Evolutionary conservation across 2,329 filamentous ascomycete genomes (phyloP).

Genomic region (Chaetomium strumarium): DNA sequence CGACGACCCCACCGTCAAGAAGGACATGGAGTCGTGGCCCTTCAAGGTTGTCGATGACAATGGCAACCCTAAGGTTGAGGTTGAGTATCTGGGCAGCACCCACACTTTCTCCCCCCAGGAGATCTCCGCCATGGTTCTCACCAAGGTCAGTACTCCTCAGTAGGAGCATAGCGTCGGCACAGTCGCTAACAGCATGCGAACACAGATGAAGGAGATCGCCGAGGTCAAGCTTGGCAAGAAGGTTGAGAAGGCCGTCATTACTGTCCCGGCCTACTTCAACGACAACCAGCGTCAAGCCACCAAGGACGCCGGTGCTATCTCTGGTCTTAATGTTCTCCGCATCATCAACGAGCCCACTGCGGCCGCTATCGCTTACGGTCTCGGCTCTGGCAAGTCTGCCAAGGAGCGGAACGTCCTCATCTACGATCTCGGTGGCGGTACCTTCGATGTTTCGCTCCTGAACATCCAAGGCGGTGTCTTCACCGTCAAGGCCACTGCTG

Average conservation of each 20-base stretch:
- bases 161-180: neutral
- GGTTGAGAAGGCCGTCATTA: conserved; percentile 98
- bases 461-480: conserved; percentile 99
- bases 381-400: conserved; percentile 87
- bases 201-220: conserved; percentile 98
- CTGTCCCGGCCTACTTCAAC: conserved; percentile 99
- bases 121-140: conserved; percentile 97
- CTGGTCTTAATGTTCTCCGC: conserved; percentile 96
- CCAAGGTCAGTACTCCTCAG: conserved; percentile 65
- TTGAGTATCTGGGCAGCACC: conserved; percentile 89
- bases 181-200: conserved; percentile 14
- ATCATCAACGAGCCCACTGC: conserved; percentile 99
- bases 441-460: conserved; percentile 98
- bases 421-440: conserved; percentile 99
- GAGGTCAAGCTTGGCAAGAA: conserved; percentile 98
- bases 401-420: conserved; percentile 99
- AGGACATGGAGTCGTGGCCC: conserved; percentile 97
- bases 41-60: conserved; percentile 95
- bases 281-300: conserved; percentile 99
- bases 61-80: conserved; percentile 86
- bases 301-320: conserved; percentile 97
- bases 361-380: conserved; percentile 96
- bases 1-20: conserved; percentile 95
- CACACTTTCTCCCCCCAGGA: conserved; percentile 98
- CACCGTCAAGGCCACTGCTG: conserved; percentile 96